These are phyloP conservation scores for Floccularia luteovirens DNA, from an alignment of 768 basidiomycete genomes.

Conservation along the genomic window DNA sequence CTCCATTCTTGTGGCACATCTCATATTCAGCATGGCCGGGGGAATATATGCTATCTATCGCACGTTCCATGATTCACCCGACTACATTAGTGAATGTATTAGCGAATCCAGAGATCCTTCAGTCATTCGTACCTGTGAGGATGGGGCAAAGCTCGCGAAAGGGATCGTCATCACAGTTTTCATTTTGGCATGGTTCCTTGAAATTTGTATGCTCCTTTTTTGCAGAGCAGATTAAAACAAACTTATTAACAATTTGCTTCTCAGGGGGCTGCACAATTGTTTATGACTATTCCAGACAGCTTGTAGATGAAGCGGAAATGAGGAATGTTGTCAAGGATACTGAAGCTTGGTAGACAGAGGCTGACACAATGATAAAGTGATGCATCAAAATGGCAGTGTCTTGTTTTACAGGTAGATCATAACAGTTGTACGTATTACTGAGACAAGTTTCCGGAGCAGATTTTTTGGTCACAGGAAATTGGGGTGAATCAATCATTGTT, in stretches of 20 bases:
- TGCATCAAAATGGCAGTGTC: too few species aligned
- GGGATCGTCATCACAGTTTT: conserved; percentile 33
- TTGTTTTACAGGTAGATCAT: too few species aligned
- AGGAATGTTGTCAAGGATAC: conserved; percentile 32
- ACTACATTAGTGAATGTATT: conserved; percentile 29
- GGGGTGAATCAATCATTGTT: too few species aligned
- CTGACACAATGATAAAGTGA: neutral
- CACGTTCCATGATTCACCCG: conserved; percentile 31
- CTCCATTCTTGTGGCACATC: conserved; percentile 29
- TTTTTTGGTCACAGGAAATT: too few species aligned
- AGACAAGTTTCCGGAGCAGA: too few species aligned
- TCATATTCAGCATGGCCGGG: conserved; percentile 34
- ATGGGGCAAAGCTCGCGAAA: conserved; percentile 31
- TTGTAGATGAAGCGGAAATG: conserved; percentile 33
- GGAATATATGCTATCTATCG: conserved; percentile 36
- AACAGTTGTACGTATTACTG: too few species aligned
- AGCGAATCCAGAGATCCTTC: conserved; percentile 19
- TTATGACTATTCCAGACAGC: conserved; percentile 32
- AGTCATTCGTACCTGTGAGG: conserved; percentile 25
- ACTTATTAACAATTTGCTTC: conserved; percentile 5
- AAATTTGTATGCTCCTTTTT: conserved; percentile 31
- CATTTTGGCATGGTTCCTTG: conserved; percentile 37
- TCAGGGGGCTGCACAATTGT: conserved; percentile 43
- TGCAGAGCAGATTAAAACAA: too few species aligned
- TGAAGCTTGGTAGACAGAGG: conserved; percentile 28